Evolutionary conservation across 2,329 filamentous ascomycete genomes (phyloP).

Genomic region (Ascomycota sp.): DNA sequence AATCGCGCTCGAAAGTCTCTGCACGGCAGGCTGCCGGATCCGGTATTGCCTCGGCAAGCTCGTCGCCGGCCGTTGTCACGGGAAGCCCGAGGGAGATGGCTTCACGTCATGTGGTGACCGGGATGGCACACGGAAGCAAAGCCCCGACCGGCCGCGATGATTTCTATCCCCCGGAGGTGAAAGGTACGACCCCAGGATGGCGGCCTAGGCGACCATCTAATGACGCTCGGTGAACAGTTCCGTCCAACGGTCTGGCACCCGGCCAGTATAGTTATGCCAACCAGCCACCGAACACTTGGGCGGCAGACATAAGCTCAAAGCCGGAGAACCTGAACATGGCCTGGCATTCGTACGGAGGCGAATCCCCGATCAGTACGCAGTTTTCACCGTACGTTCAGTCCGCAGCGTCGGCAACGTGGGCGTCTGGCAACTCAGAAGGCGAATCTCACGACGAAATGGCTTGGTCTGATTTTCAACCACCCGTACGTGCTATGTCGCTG

Average conservation of each 20-base stretch:
- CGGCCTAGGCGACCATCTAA: not conserved
- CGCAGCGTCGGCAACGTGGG: conserved; percentile 19
- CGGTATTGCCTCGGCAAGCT: conserved; percentile 21
- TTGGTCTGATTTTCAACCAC: conserved; percentile 21
- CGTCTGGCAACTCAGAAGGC: conserved; percentile 14
- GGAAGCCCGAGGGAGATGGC: conserved; percentile 20
- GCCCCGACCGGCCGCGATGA: conserved; percentile 17
- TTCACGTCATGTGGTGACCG: conserved; percentile 9
- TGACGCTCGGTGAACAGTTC: conserved; percentile 7
- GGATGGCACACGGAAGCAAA: not conserved
- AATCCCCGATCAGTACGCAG: conserved; percentile 26
- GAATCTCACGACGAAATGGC: conserved; percentile 20
- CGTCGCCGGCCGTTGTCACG: conserved; percentile 23
- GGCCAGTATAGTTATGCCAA: conserved; percentile 17
- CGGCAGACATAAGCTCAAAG: conserved; percentile 21
- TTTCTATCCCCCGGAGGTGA: conserved; percentile 16
- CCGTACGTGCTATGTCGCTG: conserved; percentile 25
- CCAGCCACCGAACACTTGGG: conserved; percentile 20
- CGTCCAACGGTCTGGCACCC: conserved; percentile 12
- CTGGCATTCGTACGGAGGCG: conserved; percentile 28
- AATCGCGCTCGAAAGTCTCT: conserved; percentile 20
- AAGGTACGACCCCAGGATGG: conserved; percentile 12
- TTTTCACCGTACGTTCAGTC: conserved; percentile 26
- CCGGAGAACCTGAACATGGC: conserved; percentile 18
- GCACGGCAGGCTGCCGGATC: conserved; percentile 17